A percentile compares a stretch with the other conserved stretches of the same genome.
These are phyloP conservation scores for Hirschioporus abietinus DNA, from an alignment of 768 basidiomycete genomes.

Conservation along the genomic window DNA sequence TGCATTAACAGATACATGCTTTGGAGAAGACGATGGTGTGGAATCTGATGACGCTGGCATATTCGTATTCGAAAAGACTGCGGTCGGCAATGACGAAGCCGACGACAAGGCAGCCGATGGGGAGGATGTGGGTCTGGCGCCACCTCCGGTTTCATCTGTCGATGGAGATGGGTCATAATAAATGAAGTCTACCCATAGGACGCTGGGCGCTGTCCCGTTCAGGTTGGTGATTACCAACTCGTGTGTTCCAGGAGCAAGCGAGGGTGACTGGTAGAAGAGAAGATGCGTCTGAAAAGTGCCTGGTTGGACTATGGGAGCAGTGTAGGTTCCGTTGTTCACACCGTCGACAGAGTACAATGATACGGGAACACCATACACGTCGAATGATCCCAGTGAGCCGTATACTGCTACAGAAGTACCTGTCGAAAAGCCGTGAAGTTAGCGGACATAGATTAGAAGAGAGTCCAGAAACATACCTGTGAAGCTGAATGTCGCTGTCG, in stretches of 20 bases:
- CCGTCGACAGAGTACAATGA: background rate
- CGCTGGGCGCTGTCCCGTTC: conserved; percentile 13
- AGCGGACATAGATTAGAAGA: background rate
- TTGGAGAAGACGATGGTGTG: background rate
- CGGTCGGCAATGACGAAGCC: background rate
- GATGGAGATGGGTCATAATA: conserved; percentile 9
- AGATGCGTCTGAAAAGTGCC: background rate
- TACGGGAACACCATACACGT: background rate
- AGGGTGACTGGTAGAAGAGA: background rate
- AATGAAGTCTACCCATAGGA: conserved; percentile 16
- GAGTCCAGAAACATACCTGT: background rate
- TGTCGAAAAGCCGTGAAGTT: background rate
- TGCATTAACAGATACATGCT: conserved; percentile 24
- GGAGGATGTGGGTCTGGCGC: no score
- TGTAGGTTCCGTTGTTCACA: background rate
- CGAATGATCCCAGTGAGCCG: background rate
- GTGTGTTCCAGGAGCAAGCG: conserved; percentile 4
- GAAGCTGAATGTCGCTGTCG: conserved; percentile 3
- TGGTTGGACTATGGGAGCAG: background rate
- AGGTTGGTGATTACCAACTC: conserved; percentile 13
- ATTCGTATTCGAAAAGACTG: background rate
- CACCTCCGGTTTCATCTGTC: background rate
- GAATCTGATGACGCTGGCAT: background rate
- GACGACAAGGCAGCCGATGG: background rate
- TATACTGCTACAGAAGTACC: background rate